Percentiles rank a stretch among this genome's conserved stretches.
Conservation (phyloP, 306 rosid genomes). For the Gleditsia sinensis region DNA sequence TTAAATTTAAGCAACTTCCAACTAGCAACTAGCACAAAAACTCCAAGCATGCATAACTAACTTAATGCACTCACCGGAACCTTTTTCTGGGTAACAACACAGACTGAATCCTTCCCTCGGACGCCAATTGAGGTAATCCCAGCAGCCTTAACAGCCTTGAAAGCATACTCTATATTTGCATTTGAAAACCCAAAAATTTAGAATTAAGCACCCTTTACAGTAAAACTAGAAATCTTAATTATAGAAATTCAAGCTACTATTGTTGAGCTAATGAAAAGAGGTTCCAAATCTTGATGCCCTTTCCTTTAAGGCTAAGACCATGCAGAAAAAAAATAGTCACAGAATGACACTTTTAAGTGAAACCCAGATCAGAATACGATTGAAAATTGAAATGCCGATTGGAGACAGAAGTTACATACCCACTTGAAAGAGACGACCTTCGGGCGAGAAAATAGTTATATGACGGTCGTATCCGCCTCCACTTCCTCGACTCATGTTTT, state of each 20-base stretch:
- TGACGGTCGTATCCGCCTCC: slow-evolving; percentile 99
- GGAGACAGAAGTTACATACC: slow-evolving; percentile 37
- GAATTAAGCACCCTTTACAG: background rate
- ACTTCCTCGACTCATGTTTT: slow-evolving; percentile 77
- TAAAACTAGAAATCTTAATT: background rate
- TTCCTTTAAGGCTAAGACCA: background rate
- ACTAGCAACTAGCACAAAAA: background rate
- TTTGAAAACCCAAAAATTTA: background rate
- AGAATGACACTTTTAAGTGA: background rate
- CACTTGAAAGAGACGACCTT: slow-evolving; percentile 90
- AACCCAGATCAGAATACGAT: background rate
- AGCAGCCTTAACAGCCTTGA: slow-evolving; percentile 72
- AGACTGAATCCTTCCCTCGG: slow-evolving; percentile 69
- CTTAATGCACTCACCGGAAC: slow-evolving; percentile 25
- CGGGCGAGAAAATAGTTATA: slow-evolving; percentile 97
- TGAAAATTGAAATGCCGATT: background rate
- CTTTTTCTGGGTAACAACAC: slow-evolving; percentile 59
- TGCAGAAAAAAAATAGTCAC: background rate
- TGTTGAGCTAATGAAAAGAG: background rate
- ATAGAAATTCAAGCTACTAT: background rate
- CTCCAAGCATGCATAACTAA: background rate
- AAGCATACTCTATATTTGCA: slow-evolving; percentile 58
- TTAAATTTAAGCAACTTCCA: background rate
- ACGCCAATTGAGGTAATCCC: slow-evolving; percentile 70
- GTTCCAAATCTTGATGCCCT: background rate